Conservation (phyloP, 495 filamentous ascomycete genomes). For the Penicillium cinerascens region DNA sequence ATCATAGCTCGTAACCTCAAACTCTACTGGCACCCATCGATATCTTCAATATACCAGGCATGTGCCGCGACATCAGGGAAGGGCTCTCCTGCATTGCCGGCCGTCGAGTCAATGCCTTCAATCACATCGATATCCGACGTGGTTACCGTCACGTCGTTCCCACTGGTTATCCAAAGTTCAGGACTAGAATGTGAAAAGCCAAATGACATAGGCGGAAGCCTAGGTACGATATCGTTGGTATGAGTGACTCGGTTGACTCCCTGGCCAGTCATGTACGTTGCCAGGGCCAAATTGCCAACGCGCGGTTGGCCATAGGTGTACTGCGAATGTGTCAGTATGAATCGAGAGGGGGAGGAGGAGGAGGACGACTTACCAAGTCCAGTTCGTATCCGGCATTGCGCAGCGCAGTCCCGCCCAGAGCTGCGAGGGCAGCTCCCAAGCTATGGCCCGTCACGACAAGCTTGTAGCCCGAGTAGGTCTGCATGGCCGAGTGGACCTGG, state of each 20-base stretch:
- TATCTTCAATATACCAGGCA: conserved; percentile 23
- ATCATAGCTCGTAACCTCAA: neutral
- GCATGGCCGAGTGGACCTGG: conserved; percentile 28
- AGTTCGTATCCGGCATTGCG: conserved; percentile 44
- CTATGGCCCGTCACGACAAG: conserved; percentile 65
- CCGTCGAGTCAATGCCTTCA: conserved; percentile 30
- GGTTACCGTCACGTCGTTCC: conserved; percentile 36
- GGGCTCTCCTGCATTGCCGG: conserved; percentile 38
- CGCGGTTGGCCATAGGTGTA: conserved; percentile 70
- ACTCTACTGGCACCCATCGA: conserved; percentile 17
- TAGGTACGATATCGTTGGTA: conserved; percentile 61
- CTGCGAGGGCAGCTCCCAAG: conserved; percentile 63
- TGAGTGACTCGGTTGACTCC: conserved; percentile 63
- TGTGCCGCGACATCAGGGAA: conserved; percentile 13
- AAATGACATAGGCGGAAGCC: conserved; percentile 52
- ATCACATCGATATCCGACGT: conserved; percentile 39
- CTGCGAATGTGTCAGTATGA: conserved; percentile 15
- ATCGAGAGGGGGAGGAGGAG: neutral
- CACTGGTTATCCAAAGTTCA: conserved; percentile 61
- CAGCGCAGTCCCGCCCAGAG: conserved; percentile 56
- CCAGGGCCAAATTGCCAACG: conserved; percentile 57
- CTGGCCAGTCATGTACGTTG: conserved; percentile 52
- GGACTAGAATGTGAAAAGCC: conserved; percentile 62
- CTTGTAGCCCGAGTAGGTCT: conserved; percentile 45
- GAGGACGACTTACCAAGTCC: conserved; percentile 27